Percentiles rank a stretch among this genome's conserved stretches.
Evolutionary conservation across 1,139 yeast genomes (phyloP).

Genomic region (Candida pseudoviswanathii): DNA sequence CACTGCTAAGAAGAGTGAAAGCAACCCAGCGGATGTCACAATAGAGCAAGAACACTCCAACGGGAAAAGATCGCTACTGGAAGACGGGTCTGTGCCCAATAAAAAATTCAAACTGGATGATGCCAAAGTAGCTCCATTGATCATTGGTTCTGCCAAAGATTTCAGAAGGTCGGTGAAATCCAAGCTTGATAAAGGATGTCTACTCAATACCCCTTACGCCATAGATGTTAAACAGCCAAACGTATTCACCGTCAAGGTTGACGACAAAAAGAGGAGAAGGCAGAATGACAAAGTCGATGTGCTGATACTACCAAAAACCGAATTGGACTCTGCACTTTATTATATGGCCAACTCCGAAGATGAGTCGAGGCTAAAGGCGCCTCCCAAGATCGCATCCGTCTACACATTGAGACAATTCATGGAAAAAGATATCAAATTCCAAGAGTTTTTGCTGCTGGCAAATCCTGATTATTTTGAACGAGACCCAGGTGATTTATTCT

Average conservation of each 20-base stretch:
- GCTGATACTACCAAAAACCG: constrained; percentile 30
- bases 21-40: constrained; percentile 7
- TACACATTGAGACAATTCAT: constrained; percentile 54
- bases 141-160: constrained; percentile 51
- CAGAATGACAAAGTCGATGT: constrained; percentile 20
- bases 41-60: constrained; percentile 4
- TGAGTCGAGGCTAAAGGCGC: constrained; percentile 26
- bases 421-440: constrained; percentile 51
- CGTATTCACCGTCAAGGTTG: constrained; percentile 18
- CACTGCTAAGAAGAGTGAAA: constrained; percentile 7
- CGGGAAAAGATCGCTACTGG: constrained; percentile 14
- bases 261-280: constrained; percentile 20
- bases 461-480: constrained; percentile 21
- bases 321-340: constrained; percentile 27
- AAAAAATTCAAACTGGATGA: constrained; percentile 10
- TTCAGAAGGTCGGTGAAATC: constrained; percentile 47
- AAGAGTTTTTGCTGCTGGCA: constrained; percentile 32
- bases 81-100: constrained; percentile 2
- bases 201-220: constrained; percentile 43
- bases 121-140: constrained; percentile 26
- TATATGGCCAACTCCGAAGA: constrained; percentile 27
- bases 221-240: constrained; percentile 37
- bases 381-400: constrained; percentile 38
- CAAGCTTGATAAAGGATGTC: constrained; percentile 51
- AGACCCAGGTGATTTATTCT: constrained; percentile 18